Evolutionary conservation across 2,329 filamentous ascomycete genomes (phyloP).

Genomic region (Arthrobotrys iridis): DNA sequence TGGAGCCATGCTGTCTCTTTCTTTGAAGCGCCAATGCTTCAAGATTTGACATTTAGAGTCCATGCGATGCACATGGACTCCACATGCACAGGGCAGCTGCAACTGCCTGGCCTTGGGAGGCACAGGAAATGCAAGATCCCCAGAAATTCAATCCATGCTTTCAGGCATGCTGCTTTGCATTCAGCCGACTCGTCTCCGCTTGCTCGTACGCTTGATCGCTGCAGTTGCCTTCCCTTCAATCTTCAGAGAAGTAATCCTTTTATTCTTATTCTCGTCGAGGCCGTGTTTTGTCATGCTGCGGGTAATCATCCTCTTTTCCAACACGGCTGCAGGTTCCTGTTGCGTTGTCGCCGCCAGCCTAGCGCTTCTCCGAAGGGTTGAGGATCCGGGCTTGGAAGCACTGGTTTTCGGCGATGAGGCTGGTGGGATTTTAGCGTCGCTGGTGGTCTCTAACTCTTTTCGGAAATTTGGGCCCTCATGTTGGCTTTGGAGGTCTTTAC

Average conservation of each 20-base stretch:
- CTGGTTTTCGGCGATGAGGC: conserved; percentile 23
- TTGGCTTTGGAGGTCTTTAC: conserved; percentile 5
- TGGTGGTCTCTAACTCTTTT: not conserved
- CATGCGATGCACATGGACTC: conserved; percentile 42
- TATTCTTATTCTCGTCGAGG: not conserved
- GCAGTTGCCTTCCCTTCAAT: conserved; percentile 19
- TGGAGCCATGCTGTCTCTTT: conserved; percentile 2
- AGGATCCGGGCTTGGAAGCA: conserved; percentile 18
- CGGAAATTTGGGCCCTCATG: not conserved
- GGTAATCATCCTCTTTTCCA: conserved; percentile 47
- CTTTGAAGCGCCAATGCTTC: conserved; percentile 19
- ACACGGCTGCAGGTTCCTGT: conserved; percentile 28
- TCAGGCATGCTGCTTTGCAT: conserved; percentile 11
- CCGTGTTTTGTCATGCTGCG: conserved; percentile 45
- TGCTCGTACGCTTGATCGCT: conserved; percentile 25
- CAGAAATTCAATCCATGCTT: conserved; percentile 1
- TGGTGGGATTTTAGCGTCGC: conserved; percentile 1
- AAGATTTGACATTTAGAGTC: conserved; percentile 50
- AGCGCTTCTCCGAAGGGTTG: conserved; percentile 3
- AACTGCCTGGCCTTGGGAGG: conserved; percentile 23
- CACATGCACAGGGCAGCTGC: conserved; percentile 25
- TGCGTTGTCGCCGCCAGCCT: conserved; percentile 28
- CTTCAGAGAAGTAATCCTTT: too few relatives aligned
- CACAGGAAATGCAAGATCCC: conserved; percentile 26
- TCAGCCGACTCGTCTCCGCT: conserved; percentile 53